These are phyloP conservation scores for Mortierella sp. DNA, from an alignment of 371 early-diverging fungal genomes.

Conservation along the genomic window DNA sequence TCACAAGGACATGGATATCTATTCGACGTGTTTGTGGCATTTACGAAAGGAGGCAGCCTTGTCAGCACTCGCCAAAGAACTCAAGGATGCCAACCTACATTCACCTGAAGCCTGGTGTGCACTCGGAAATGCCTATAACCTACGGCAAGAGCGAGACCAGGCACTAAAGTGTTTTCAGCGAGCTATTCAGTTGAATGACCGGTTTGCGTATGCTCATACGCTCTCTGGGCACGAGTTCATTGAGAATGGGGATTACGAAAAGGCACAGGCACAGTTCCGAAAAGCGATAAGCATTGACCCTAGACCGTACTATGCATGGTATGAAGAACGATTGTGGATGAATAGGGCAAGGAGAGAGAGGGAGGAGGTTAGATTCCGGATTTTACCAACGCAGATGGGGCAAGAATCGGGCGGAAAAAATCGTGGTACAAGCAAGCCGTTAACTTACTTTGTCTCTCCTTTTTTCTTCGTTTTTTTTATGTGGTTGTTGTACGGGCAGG, in stretches of 20 bases:
- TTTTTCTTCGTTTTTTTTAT: background rate
- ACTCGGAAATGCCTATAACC: conserved; percentile 78
- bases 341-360: background rate
- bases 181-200: conserved; percentile 76
- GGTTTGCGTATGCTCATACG: conserved; percentile 80
- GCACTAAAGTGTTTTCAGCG: conserved; percentile 80
- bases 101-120: conserved; percentile 84
- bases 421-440: background rate
- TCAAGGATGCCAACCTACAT: conserved; percentile 64
- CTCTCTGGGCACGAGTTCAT: conserved; percentile 85
- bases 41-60: conserved; percentile 70
- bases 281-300: conserved; percentile 72
- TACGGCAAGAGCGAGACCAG: conserved; percentile 73
- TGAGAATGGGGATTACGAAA: conserved; percentile 74
- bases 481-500: conserved; percentile 53
- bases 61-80: conserved; percentile 72
- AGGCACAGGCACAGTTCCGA: conserved; percentile 75
- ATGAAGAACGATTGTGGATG: too few relatives aligned
- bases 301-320: conserved; percentile 85
- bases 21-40: conserved; percentile 84
- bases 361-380: background rate
- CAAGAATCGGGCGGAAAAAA: too few relatives aligned
- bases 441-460: background rate
- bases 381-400: too few relatives aligned
- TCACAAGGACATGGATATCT: conserved; percentile 76